A percentile compares a stretch with the other conserved stretches of the same genome.
Conservation (phyloP, 2,329 filamentous ascomycete genomes). For the Fusarium sp. region DNA sequence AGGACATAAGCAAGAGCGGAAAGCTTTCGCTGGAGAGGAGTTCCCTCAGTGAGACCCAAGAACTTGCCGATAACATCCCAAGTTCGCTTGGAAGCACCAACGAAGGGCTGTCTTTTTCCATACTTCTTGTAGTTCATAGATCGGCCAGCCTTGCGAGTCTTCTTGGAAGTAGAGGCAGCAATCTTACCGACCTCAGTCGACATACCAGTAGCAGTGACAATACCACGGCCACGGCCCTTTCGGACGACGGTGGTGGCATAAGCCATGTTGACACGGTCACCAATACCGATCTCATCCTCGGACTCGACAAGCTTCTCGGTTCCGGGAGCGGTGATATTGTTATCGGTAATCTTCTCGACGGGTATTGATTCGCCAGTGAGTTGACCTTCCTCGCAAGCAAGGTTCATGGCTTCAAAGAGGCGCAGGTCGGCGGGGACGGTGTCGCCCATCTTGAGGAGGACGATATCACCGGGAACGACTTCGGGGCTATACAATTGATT, state of each 20-base stretch:
- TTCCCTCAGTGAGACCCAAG: slow-evolving; percentile 71
- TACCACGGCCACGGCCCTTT: slow-evolving; percentile 76
- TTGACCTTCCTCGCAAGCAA: slow-evolving; percentile 80
- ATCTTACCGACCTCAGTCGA: slow-evolving; percentile 76
- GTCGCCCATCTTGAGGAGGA: slow-evolving; percentile 74
- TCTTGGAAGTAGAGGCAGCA: slow-evolving; percentile 63
- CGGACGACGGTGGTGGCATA: slow-evolving; percentile 79
- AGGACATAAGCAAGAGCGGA: slow-evolving; percentile 80
- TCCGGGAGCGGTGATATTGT: slow-evolving; percentile 54
- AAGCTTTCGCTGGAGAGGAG: slow-evolving; percentile 80
- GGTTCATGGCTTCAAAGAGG: slow-evolving; percentile 77
- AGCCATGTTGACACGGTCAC: slow-evolving; percentile 77
- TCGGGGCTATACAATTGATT: slow-evolving; percentile 56
- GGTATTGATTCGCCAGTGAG: slow-evolving; percentile 81
- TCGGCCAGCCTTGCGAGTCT: slow-evolving; percentile 64
- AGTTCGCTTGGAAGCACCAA: slow-evolving; percentile 57
- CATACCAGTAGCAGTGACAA: slow-evolving; percentile 79
- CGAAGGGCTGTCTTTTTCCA: slow-evolving; percentile 59
- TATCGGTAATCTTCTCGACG: slow-evolving; percentile 70
- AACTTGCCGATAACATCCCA: slow-evolving; percentile 65
- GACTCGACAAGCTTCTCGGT: slow-evolving; percentile 56
- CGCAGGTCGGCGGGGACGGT: slow-evolving; percentile 79
- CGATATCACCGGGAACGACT: slow-evolving; percentile 77
- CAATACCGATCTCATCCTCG: slow-evolving; percentile 68
- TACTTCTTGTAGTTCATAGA: slow-evolving; percentile 64